phyloP scores from a whole-genome alignment of 1,284 basidiomycete species.

The Puccinia polysora region DNA sequence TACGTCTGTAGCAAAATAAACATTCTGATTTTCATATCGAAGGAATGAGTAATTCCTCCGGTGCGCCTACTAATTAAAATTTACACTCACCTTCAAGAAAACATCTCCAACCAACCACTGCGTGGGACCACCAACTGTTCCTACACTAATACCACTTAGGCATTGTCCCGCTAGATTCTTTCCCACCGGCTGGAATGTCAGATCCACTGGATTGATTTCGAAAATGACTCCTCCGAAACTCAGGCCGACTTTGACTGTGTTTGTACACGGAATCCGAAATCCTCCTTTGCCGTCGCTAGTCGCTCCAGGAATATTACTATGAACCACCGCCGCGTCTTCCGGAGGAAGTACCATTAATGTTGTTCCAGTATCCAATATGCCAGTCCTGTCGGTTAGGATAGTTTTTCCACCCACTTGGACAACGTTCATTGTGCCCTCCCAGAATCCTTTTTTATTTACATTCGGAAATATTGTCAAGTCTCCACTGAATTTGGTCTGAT shows the following conservation, averaged over 20 bases:
- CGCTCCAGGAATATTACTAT: slow-evolving; percentile 50
- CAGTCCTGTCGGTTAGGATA: slow-evolving; percentile 44
- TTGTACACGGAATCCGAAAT: slow-evolving; percentile 52
- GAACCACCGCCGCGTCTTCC: slow-evolving; percentile 50
- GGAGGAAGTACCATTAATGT: slow-evolving; percentile 52
- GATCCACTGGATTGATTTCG: slow-evolving; percentile 57
- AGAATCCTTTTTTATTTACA: slow-evolving; percentile 53
- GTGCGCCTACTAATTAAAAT: not conserved
- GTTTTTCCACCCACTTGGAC: slow-evolving; percentile 49
- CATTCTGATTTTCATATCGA: slow-evolving; percentile 65
- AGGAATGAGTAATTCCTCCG: not conserved
- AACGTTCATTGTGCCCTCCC: slow-evolving; percentile 51
- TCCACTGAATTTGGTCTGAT: slow-evolving; percentile 64
- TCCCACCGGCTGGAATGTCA: slow-evolving; percentile 66
- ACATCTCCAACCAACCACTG: slow-evolving; percentile 64
- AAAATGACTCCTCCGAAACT: slow-evolving; percentile 50
- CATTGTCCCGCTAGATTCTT: slow-evolving; percentile 65
- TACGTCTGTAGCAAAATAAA: slow-evolving; percentile 69
- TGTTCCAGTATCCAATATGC: slow-evolving; percentile 53
- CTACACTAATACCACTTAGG: slow-evolving; percentile 67
- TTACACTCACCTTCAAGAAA: slow-evolving; percentile 52
- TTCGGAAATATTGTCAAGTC: slow-evolving; percentile 51
- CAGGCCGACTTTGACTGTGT: slow-evolving; percentile 47
- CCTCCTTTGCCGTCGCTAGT: slow-evolving; percentile 52
- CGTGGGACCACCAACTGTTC: slow-evolving; percentile 60